Percentiles rank a stretch among this genome's conserved stretches.
Conservation (phyloP, 805 yeast genomes). For the Hanseniaspora singularis region DNA sequence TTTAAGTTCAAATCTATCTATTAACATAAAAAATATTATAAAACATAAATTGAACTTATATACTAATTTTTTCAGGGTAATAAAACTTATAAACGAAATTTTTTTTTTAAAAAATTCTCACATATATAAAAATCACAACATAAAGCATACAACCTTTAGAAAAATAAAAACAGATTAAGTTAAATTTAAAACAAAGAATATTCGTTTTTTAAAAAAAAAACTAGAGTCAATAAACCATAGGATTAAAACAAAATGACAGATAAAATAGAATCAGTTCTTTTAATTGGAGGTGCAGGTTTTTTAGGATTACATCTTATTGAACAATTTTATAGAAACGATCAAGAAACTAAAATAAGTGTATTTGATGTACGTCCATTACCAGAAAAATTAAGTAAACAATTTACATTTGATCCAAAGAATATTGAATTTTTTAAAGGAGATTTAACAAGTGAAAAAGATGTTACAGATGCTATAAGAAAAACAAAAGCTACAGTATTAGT, state of each 20-base stretch:
- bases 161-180: too few relatives aligned
- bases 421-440: slow-evolving; percentile 70
- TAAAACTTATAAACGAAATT: too few relatives aligned
- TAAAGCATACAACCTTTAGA: too few relatives aligned
- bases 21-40: too few relatives aligned
- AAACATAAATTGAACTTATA: too few relatives aligned
- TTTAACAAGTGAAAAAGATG: slow-evolving; percentile 61
- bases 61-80: too few relatives aligned
- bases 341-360: slow-evolving; percentile 66
- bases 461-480: slow-evolving; percentile 45
- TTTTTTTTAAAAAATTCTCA: too few relatives aligned
- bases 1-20: too few relatives aligned
- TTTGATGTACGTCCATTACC: slow-evolving; percentile 89
- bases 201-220: background rate
- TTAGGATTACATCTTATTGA: slow-evolving; percentile 84
- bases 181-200: too few relatives aligned
- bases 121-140: too few relatives aligned
- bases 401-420: slow-evolving; percentile 53
- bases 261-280: slow-evolving; percentile 37
- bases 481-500: slow-evolving; percentile 66
- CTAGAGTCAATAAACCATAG: background rate
- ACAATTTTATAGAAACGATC: slow-evolving; percentile 55
- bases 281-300: slow-evolving; percentile 95
- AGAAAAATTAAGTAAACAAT: slow-evolving; percentile 52
- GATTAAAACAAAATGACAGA: background rate